Evolutionary conservation across 2,329 filamentous ascomycete species (phyloP), one percentile per base, ranked within the genome.

Genomic region (Colletotrichum neosansevieriae): DNA sequence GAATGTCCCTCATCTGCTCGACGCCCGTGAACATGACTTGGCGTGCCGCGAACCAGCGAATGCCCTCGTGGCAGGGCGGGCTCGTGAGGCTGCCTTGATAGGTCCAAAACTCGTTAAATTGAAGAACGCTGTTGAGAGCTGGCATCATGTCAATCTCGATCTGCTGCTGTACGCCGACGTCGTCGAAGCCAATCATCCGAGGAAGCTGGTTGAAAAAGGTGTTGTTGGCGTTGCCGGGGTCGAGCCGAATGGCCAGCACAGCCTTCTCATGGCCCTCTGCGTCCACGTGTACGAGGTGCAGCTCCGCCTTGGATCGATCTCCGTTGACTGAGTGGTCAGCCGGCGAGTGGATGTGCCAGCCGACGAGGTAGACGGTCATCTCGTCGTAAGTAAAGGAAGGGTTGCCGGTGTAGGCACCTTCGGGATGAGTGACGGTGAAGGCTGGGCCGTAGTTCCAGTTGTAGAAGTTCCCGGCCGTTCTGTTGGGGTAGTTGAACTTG

Each of bases 321-420:
- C 80, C 80, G 53, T 79, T 75, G 4, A 86, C 78, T 3, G 78
- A 76, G 73, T 86, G 84, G 64, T 86, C 84, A 5, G 83, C 82
- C 0, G 84, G 84, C 0, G 82, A 73, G 71, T 86, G 84, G 56
- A 85, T 81, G 75, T 86, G 84, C 83, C 83, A 86, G 53, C 83
- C 82, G 45, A 76, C 78, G 9, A 86, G 76, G 72, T 83, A 86
- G 21, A 82, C 77, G 1, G 81, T 85, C 67, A 79, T 75, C 73
- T 83, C 80, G 59, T 84, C 81, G 73, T 80, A 85, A 2, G 75
- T 78, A 65, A 85, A 75, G 50, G 77, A 77, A 3, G 83, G 82
- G 32, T 80, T 76, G 1, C 70, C 72, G 5, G 78, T 80, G 69
- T 79, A 80, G 34, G 78, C 72, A 24, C 71, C 77, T 36, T 77